phyloP scores from a whole-genome alignment of 306 rosid genomes.

The Lagenaria siceraria region DNA sequence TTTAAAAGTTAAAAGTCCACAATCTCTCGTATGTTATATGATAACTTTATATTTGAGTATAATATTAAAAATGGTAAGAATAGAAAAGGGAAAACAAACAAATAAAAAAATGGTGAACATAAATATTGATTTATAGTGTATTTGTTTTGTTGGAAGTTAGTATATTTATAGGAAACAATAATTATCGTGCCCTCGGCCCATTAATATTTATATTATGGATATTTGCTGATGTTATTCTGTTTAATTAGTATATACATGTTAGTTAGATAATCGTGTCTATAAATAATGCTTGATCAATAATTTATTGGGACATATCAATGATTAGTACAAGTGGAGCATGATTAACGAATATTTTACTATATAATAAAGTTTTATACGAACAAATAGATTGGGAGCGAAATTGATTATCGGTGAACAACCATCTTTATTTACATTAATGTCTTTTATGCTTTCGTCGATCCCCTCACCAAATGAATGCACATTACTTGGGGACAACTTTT shows the following conservation, averaged over 20 bases:
- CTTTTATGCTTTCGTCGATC: background rate
- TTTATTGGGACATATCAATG: background rate
- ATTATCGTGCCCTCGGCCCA: background rate
- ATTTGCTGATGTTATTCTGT: background rate
- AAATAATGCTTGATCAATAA: background rate
- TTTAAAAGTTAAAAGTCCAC: no score
- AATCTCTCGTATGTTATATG: no score
- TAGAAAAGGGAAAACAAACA: no score
- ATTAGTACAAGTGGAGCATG: background rate
- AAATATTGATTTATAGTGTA: background rate
- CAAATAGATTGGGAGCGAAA: background rate
- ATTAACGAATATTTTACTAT: background rate
- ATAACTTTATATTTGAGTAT: no score
- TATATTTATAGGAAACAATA: no score
- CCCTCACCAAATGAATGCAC: no score
- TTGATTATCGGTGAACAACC: background rate
- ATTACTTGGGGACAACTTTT: no score
- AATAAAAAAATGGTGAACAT: background rate
- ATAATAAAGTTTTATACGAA: background rate
- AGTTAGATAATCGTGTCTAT: background rate
- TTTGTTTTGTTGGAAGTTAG: background rate
- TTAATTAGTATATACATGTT: background rate
- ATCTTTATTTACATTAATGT: background rate
- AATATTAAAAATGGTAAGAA: no score
- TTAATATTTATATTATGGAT: background rate